phyloP scores from a whole-genome alignment of 78 protist genomes.

The Isochrysis galbana region DNA sequence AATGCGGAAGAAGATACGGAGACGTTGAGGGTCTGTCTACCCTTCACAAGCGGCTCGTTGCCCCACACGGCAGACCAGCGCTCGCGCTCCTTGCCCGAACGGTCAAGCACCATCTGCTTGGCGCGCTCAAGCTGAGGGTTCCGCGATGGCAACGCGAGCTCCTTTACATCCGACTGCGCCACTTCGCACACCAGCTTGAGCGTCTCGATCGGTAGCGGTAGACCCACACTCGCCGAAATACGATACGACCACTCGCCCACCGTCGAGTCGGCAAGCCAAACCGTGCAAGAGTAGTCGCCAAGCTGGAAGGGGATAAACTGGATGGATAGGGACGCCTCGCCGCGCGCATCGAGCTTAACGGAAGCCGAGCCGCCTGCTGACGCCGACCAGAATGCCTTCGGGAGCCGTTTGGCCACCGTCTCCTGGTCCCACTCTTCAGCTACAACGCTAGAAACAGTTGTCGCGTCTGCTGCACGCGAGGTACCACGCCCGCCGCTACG shows the following conservation, averaged over 20 bases:
- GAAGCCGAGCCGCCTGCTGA: too few species aligned
- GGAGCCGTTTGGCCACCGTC: too few species aligned
- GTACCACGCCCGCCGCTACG: too few species aligned
- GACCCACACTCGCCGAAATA: not conserved
- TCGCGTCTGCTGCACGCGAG: too few species aligned
- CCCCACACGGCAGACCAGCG: not conserved
- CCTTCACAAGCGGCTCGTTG: not conserved
- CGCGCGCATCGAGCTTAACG: too few species aligned
- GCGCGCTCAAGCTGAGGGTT: not conserved
- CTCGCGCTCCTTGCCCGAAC: not conserved
- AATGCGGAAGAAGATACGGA: too few species aligned
- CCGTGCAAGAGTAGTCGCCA: slow-evolving; percentile 34
- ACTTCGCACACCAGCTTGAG: not conserved
- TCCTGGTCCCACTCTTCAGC: too few species aligned
- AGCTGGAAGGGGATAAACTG: slow-evolving; percentile 55
- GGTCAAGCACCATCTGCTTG: not conserved
- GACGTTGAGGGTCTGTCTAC: too few species aligned
- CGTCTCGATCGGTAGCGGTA: slow-evolving; percentile 3
- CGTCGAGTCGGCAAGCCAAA: slow-evolving; percentile 39
- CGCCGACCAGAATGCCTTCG: too few species aligned
- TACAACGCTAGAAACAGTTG: too few species aligned
- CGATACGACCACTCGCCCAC: slow-evolving; percentile 55
- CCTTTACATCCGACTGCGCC: not conserved
- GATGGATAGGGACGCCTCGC: too few species aligned
- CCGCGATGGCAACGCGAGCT: not conserved